A percentile compares a stretch with the other conserved stretches of the same genome.
These are phyloP conservation scores for Cyberlindnera maritima DNA, from an alignment of 805 yeast genomes.

Conservation along the genomic window DNA sequence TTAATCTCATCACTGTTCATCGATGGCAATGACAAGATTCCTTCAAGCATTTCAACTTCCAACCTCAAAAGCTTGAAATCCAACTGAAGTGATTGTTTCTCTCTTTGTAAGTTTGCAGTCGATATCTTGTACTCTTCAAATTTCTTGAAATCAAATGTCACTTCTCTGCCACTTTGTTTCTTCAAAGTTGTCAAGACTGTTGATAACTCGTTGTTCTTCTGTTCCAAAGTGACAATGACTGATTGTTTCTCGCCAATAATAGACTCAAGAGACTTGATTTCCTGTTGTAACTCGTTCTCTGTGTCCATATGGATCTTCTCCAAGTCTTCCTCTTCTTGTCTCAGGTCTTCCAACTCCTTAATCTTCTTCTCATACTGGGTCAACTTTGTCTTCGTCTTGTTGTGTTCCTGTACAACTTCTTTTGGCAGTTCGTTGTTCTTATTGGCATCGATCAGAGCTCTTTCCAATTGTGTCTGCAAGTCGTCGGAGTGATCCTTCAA, in stretches of 20 bases:
- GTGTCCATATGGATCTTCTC: slow-evolving; percentile 42
- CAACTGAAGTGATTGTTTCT: slow-evolving; percentile 5
- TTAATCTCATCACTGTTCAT: not conserved
- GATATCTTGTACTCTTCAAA: slow-evolving; percentile 6
- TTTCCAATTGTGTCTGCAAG: slow-evolving; percentile 32
- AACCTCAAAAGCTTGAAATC: slow-evolving; percentile 5
- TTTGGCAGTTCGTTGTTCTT: slow-evolving; percentile 34
- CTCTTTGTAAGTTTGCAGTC: slow-evolving; percentile 1
- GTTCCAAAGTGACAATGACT: slow-evolving; percentile 11
- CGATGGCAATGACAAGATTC: not conserved
- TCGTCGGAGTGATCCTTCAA: slow-evolving; percentile 30
- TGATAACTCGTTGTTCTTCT: slow-evolving; percentile 19
- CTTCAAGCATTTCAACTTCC: slow-evolving; percentile 1
- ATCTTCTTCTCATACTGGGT: slow-evolving; percentile 35
- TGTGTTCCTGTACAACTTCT: slow-evolving; percentile 32
- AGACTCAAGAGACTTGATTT: slow-evolving; percentile 32
- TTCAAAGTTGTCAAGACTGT: slow-evolving; percentile 3
- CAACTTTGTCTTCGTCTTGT: slow-evolving; percentile 35
- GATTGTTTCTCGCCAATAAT: slow-evolving; percentile 18
- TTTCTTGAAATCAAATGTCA: slow-evolving; percentile 3
- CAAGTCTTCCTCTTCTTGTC: slow-evolving; percentile 46
- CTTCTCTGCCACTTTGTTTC: slow-evolving; percentile 1
- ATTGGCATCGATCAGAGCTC: slow-evolving; percentile 20
- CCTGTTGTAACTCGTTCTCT: slow-evolving; percentile 41
- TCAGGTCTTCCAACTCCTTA: slow-evolving; percentile 46